Base-by-base conservation (phyloP, 2,329 filamentous ascomycete genomes). In the Metarhizium brunneum region DNA sequence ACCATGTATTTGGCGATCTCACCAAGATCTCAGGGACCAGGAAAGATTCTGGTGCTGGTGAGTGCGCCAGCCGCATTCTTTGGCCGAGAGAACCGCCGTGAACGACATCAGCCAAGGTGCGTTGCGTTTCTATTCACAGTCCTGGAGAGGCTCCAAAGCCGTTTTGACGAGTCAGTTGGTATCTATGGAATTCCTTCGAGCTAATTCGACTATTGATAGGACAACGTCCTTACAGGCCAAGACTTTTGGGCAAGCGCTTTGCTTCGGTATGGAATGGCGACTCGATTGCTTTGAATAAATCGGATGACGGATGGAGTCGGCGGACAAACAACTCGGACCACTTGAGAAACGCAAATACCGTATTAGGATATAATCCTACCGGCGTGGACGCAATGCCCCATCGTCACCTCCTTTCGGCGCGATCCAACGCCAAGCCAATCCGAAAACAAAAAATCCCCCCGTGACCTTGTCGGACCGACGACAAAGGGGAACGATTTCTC, bases 51-150 rank as follows among this genome's bases (percentile, higher is more conserved):
- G 25, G 25, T 25, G 25, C 25, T 25, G 25, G 25, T 25, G 4
- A 25, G 25, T 25, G 25, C 25, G 25, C 25, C 25, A 4, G 35
- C 4, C 53, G 32, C 47, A 16, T 50, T 2, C 53, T 43, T 5
- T 29, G 53, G 13, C 53, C 53, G 53, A 47, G 40, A 51, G 30
- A 47, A 50, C 47, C 48, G 48, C 53, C 48, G 53, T 50, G n/a
- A 47, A 47, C 43, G n/a, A 25, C 18, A 25, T 25, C 6, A 13
- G 14, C 10, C 20, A n/a, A 25, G 40, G 10, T 18, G 40, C n/a
- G 32, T 4, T 18, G 40, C n/a, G 40, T 16, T 25, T 6, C 40
- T 16, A 16, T 42, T 16, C 4, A 18, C 40, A 42, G 10, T 35
- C 40, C 40, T 42, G 8, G 11, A 42, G 40, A 16, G 4, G 16